Evolutionary conservation across 225 moss, liverwort and hornwort species (phyloP), one percentile per base, ranked within the genome.

Genomic region (Neckera pumila): DNA sequence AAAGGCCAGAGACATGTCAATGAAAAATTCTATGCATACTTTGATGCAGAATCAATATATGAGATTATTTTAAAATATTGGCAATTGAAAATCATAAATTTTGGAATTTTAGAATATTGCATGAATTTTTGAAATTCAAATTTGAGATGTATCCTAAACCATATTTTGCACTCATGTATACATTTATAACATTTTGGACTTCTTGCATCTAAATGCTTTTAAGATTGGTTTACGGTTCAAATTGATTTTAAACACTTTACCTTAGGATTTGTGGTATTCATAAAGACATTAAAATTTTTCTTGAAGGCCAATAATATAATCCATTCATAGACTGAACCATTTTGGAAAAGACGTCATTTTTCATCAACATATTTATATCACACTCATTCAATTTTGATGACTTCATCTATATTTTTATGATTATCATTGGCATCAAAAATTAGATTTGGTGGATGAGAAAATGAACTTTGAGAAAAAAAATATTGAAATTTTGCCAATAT

Each of bases 21-120:
- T n/a, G n/a, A n/a, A n/a, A n/a, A n/a, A n/a, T n/a, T 1, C 0
- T 34, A 0, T 0, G 0, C 10, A 66, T 66, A 66, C 36, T 36
- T 19, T 21, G 21, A 67, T 67, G 21, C 0, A 3, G 17, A n/a
- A 11, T n/a, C 9, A 11, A 65, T 36, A 65, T 2, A 21, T n/a
- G n/a, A n/a, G 21, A n/a, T 21, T 67, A 21, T 53, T 36, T 66
- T 20, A 66, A 20, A 3, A 36, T 67, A n/a, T 67, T 66, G 36
- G 11, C 5, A 34, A 65, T 65, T 65, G 33, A 18, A 17, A 66
- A 66, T 66, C 9, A 8, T 34, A 36, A 19, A 3, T 36, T 63
- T 53, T 53, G 16, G 63, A 16, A 31, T 14, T 15, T 66, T 20
- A 64, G 17, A 64, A 33, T 9, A 33, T 8, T 33, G 1, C 2